These are phyloP conservation scores for Microbotryum intermedium DNA, from an alignment of 1,284 basidiomycete genomes.

Conservation along the genomic window DNA sequence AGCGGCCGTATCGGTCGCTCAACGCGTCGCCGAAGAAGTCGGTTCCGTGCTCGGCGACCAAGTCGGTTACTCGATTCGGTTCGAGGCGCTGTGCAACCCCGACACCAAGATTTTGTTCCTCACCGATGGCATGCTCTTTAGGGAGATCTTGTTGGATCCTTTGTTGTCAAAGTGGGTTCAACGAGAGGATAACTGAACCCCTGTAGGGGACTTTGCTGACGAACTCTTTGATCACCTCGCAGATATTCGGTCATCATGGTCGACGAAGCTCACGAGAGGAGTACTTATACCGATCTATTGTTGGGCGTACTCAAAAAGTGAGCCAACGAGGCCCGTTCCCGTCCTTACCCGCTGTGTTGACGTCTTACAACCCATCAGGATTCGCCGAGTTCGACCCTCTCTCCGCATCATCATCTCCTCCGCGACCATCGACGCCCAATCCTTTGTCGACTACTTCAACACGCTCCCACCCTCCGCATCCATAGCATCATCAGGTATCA, in stretches of 20 bases:
- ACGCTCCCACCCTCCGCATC: conserved; percentile 23
- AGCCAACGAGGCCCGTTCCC: background rate
- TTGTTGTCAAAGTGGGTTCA: conserved; percentile 22
- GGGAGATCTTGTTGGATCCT: conserved; percentile 33
- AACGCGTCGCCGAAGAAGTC: conserved; percentile 39
- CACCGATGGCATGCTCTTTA: conserved; percentile 36
- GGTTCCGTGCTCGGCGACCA: conserved; percentile 54
- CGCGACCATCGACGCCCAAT: conserved; percentile 84
- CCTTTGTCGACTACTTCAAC: conserved; percentile 82
- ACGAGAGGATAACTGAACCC: conserved; percentile 3
- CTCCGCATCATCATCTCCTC: conserved; percentile 87
- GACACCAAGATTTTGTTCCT: conserved; percentile 38
- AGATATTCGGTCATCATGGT: conserved; percentile 40
- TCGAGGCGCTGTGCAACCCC: conserved; percentile 37
- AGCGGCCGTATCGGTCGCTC: conserved; percentile 39
- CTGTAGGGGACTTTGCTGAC: conserved; percentile 1
- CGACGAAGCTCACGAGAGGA: conserved; percentile 44
- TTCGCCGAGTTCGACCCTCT: conserved; percentile 76
- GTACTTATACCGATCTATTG: conserved; percentile 41
- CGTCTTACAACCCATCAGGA: conserved; percentile 36
- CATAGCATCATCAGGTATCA: conserved; percentile 3
- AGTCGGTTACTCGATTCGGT: conserved; percentile 43
- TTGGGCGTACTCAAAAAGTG: conserved; percentile 45
- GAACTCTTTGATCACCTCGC: conserved; percentile 3
- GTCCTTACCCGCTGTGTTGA: background rate